Evolutionary conservation across 441 rosid species (phyloP), one percentile per base, ranked within the genome.

Genomic region (Sinapis alba): DNA sequence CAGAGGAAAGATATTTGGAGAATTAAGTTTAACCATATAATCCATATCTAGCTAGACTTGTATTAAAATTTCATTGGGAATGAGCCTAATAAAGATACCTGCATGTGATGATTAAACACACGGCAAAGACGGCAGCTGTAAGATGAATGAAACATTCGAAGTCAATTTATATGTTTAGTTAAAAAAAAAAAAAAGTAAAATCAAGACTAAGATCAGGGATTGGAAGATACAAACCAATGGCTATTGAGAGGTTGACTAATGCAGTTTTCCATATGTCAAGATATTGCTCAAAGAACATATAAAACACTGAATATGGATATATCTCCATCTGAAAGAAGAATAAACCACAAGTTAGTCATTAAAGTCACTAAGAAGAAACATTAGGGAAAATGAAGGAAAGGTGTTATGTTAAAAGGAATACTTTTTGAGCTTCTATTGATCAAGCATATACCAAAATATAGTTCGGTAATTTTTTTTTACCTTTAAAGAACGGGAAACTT

Each of bases 251-350:
- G 85, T 89, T 93, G 84, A 92, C 86, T 82, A 96, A 72, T 45
- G 99, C 98, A 9, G 91, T 93, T 87, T 62, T 96, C 99, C 99
- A 96, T 82, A 96, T 96, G 81, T 92, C 87, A 77, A 96, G 97
- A 78, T 96, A 96, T 80, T 96, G 99, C 85, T 96, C 99, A 72
- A 96, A 96, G 85, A 88, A 96, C 97, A 96, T 96, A 78, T 96
- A 96, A 76, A 96, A 96, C 41, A 96, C 99, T 1, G 99, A 96
- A 69, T 96, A 93, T 62, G 99, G 99, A 82, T 91, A 96, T 65
- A 93, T 88, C 79, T 96, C 96, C 80, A 96, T 89, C 99, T 96
- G 97, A 81, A 86, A 72, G 20, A 77, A 30, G 41, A 47, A 60
- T 38, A 58, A 19, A 43, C 21, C 59, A 30, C 38, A 43, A 24